Conservation (phyloP, 2,329 filamentous ascomycete genomes). For the Diaporthe citri region DNA sequence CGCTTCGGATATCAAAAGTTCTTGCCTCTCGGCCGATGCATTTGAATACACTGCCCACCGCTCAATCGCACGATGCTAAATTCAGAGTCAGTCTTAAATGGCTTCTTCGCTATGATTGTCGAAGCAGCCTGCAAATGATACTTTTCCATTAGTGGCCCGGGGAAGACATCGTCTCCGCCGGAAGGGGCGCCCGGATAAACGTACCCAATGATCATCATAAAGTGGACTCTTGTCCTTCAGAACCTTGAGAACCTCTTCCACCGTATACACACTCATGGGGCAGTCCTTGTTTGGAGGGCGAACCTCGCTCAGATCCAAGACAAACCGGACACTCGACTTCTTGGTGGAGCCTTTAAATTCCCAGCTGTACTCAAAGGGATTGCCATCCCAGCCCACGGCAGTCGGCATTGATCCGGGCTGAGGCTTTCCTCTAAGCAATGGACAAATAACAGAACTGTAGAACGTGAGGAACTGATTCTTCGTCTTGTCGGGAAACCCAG, state of each 20-base stretch:
- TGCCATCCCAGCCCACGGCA: slow-evolving; percentile 24
- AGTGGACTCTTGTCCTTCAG: slow-evolving; percentile 21
- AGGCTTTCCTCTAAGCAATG: slow-evolving; percentile 7
- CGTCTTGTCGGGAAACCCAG: slow-evolving; percentile 13
- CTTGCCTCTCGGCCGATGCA: slow-evolving; percentile 11
- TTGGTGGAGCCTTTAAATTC: slow-evolving; percentile 26
- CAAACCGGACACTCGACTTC: slow-evolving; percentile 29
- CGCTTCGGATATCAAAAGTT: background rate
- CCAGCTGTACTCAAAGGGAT: slow-evolving; percentile 29
- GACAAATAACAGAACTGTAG: slow-evolving; percentile 29
- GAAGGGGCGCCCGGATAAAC: background rate
- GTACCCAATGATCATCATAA: slow-evolving; percentile 18
- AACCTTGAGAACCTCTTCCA: slow-evolving; percentile 16
- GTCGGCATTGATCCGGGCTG: background rate
- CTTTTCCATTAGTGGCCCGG: background rate
- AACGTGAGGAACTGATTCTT: slow-evolving; percentile 5
- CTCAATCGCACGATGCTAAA: slow-evolving; percentile 28
- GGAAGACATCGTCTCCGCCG: background rate
- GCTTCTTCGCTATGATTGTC: background rate
- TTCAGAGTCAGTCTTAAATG: background rate
- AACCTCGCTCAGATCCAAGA: slow-evolving; percentile 18
- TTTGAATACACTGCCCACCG: slow-evolving; percentile 3
- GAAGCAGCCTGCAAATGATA: background rate
- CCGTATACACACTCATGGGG: slow-evolving; percentile 22
- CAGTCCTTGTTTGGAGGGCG: slow-evolving; percentile 15